These are phyloP conservation scores for Microdochium nivale DNA, from an alignment of 2,329 filamentous ascomycete genomes.

Conservation along the genomic window DNA sequence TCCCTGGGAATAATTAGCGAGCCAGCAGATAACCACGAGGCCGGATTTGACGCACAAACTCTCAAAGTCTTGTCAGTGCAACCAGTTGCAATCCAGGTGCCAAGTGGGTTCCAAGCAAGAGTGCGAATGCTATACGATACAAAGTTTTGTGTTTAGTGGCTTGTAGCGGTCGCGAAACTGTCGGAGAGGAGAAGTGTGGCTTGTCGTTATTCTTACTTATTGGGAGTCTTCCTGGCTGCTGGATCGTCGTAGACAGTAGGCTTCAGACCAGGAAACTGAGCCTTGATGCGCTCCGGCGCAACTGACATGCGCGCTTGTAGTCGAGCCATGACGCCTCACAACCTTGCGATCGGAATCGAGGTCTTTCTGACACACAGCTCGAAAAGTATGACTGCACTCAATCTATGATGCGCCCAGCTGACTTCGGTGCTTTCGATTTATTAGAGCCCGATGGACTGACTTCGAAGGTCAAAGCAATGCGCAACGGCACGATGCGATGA, in stretches of 20 bases:
- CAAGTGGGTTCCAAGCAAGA: constrained; percentile 83
- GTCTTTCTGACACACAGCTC: no score
- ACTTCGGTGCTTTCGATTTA: no score
- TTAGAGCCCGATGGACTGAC: no score
- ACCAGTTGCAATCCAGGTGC: constrained; percentile 77
- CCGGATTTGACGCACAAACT: constrained; percentile 49
- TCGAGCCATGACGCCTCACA: constrained; percentile 15
- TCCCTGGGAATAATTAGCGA: constrained; percentile 39
- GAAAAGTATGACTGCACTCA: no score
- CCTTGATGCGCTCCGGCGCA: constrained; percentile 23
- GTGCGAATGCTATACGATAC: constrained; percentile 54
- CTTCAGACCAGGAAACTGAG: constrained; percentile 18
- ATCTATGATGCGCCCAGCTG: no score
- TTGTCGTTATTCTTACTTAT: constrained; percentile 19
- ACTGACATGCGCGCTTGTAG: constrained; percentile 17
- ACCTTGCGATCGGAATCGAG: no score
- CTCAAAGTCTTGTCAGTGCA: constrained; percentile 61
- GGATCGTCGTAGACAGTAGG: constrained; percentile 23
- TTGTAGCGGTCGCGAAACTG: constrained; percentile 1
- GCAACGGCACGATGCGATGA: no score
- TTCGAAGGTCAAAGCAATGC: no score
- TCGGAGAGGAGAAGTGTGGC: constrained; percentile 18
- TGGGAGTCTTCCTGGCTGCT: constrained; percentile 14
- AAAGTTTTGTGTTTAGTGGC: background rate
- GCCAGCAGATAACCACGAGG: background rate